Conservation (phyloP, 176 grass and related monocot genomes). For the Saccharum officinarum region DNA sequence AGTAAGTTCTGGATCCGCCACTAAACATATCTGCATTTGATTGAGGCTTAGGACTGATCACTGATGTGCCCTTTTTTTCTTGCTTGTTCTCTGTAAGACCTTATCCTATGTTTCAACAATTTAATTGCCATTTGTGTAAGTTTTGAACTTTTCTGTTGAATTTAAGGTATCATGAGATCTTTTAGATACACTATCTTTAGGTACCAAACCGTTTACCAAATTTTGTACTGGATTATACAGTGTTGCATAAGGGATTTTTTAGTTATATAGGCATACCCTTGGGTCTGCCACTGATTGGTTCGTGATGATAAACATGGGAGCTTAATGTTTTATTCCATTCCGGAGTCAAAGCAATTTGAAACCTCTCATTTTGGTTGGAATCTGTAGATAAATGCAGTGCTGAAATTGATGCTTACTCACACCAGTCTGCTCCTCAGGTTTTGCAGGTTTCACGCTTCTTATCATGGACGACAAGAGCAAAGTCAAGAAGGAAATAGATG, state of each 20-base stretch:
- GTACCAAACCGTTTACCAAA: background rate
- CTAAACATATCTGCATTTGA: background rate
- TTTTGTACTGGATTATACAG: background rate
- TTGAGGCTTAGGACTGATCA: background rate
- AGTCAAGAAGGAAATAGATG: constrained; percentile 39
- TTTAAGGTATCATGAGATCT: background rate
- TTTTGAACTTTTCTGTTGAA: background rate
- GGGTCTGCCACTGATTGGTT: background rate
- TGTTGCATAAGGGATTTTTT: background rate
- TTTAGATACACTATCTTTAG: background rate
- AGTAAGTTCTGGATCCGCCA: too few species aligned
- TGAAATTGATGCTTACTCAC: background rate
- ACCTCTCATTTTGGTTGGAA: background rate
- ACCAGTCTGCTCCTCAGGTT: background rate
- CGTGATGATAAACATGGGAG: background rate
- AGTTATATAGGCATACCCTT: background rate
- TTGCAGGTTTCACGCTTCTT: constrained; percentile 21
- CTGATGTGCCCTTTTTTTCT: background rate
- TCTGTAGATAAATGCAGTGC: background rate
- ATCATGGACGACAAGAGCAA: constrained; percentile 44
- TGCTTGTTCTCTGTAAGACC: background rate
- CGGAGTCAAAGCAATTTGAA: background rate
- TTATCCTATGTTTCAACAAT: background rate
- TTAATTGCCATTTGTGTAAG: background rate
- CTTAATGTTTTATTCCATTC: background rate